These are phyloP conservation scores for Xylogone sp. DNA, from an alignment of 2,329 filamentous ascomycete genomes.

Conservation along the genomic window DNA sequence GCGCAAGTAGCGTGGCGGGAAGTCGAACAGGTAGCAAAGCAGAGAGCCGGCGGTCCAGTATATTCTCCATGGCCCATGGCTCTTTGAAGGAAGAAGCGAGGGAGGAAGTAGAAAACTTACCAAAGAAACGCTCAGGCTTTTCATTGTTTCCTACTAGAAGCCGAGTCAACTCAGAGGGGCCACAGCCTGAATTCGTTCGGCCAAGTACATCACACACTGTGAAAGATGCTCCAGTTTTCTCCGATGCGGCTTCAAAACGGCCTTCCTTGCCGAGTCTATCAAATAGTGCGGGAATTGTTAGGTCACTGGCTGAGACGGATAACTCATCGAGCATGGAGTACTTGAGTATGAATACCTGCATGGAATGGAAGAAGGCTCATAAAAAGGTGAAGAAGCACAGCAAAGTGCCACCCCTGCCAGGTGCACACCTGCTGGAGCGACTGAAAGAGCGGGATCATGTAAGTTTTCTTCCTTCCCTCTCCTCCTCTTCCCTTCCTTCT, in stretches of 20 bases:
- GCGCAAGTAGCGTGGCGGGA: constrained; percentile 3
- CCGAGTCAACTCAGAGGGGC: neutral
- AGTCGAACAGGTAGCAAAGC: neutral
- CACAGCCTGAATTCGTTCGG: neutral
- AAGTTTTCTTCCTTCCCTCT: constrained; percentile 2
- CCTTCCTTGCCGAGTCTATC: neutral
- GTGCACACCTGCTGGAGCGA: constrained; percentile 11
- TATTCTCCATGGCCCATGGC: constrained; percentile 1
- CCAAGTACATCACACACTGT: neutral
- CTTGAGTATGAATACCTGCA: constrained; percentile 17
- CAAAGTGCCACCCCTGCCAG: constrained; percentile 15
- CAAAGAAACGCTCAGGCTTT: constrained; percentile 2
- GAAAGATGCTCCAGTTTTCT: neutral
- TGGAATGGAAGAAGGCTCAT: constrained; percentile 18
- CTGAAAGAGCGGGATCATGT: constrained; percentile 25
- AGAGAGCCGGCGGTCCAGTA: constrained; percentile 1
- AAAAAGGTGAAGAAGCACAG: constrained; percentile 18
- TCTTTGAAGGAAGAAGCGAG: neutral
- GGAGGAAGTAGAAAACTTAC: neutral
- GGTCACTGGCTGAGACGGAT: neutral
- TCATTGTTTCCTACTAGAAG: constrained; percentile 11
- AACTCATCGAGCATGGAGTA: constrained; percentile 7
- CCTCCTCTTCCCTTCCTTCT: neutral
- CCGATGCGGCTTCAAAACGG: neutral
- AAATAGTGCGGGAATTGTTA: neutral